Evolutionary conservation across 164 flowering plant species (phyloP).

Genomic region (Taxillus chinensis): DNA sequence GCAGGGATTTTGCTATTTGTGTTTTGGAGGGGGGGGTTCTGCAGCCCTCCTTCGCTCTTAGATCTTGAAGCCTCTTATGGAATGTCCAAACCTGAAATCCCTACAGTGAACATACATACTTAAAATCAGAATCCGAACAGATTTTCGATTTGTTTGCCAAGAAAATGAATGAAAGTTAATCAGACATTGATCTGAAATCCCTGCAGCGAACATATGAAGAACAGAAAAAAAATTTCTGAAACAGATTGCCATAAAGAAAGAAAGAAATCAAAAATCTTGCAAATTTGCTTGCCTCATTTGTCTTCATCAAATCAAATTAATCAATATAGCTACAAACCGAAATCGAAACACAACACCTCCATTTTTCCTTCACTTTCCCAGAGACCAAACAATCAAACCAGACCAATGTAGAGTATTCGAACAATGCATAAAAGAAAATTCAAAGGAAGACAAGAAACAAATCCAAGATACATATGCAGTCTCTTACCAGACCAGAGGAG

Average conservation of each 20-base stretch:
- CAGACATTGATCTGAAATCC: no score
- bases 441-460: background rate
- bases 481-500: background rate
- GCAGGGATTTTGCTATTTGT: background rate
- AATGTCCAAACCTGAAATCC: background rate
- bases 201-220: background rate
- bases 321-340: background rate
- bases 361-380: no score
- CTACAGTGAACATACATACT: background rate
- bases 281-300: background rate
- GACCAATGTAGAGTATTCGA: background rate
- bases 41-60: background rate
- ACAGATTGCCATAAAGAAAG: background rate
- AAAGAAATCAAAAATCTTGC: background rate
- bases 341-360: no score
- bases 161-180: background rate
- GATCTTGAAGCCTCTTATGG: background rate
- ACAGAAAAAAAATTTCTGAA: background rate
- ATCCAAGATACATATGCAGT: background rate
- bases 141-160: background rate
- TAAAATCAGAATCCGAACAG: background rate
- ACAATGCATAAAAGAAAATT: background rate
- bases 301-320: background rate
- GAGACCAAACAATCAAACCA: no score
- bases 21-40: no score